phyloP scores from a whole-genome alignment of 2,329 filamentous ascomycete species.

The Botryotinia globosa region DNA sequence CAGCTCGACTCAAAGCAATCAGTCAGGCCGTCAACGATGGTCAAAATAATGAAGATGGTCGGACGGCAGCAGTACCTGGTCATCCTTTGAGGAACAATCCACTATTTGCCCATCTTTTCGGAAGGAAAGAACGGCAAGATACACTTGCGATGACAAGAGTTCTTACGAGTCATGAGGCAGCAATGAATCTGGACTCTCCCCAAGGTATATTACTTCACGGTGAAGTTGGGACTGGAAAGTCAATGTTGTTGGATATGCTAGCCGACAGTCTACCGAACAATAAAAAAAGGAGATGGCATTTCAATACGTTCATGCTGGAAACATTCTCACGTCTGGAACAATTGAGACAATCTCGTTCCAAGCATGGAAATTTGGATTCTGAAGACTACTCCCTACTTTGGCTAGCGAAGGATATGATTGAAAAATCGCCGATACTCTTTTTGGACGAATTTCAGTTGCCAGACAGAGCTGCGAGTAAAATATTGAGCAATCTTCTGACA shows the following conservation, averaged over 20 bases:
- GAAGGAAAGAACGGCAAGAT: constrained; percentile 52
- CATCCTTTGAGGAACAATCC: constrained; percentile 59
- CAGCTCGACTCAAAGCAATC: constrained; percentile 60
- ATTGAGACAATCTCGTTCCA: constrained; percentile 45
- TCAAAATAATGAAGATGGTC: constrained; percentile 38
- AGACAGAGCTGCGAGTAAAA: constrained; percentile 73
- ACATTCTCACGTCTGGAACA: constrained; percentile 69
- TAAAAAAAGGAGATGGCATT: constrained; percentile 75
- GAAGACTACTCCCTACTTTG: constrained; percentile 51
- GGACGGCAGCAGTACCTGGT: constrained; percentile 48
- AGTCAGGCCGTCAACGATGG: constrained; percentile 43
- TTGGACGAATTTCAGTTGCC: constrained; percentile 82
- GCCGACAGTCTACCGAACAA: constrained; percentile 71
- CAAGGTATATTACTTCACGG: constrained; percentile 74
- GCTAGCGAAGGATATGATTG: constrained; percentile 72
- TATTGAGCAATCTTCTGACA: constrained; percentile 74
- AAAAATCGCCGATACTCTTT: constrained; percentile 73
- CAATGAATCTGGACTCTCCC: constrained; percentile 68
- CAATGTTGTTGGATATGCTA: constrained; percentile 81
- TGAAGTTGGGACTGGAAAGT: constrained; percentile 80
- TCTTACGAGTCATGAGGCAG: constrained; percentile 68
- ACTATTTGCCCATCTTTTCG: constrained; percentile 58
- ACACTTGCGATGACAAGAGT: constrained; percentile 64
- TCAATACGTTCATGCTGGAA: constrained; percentile 83
- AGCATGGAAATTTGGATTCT: constrained; percentile 18